Base-by-base conservation (phyloP, 441 rosid species). In the Eutrema salsugineum region DNA sequence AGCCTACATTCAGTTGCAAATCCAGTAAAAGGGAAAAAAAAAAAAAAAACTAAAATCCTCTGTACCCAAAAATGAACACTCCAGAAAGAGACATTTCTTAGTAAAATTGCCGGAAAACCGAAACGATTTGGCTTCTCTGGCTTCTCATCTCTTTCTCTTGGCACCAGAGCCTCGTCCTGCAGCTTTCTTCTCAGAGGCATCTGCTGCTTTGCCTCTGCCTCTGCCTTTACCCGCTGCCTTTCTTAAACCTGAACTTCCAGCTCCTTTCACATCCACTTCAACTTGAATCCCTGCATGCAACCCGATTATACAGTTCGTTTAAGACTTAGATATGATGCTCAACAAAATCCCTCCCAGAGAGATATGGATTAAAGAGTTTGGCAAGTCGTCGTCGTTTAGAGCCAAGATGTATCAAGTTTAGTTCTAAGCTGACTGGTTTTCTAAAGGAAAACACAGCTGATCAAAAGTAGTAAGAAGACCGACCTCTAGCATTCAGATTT, bases 401-500 rank as follows among this genome's bases (percentile, higher is more conserved):
- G 22, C 54, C 9, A 33, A 5, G 27, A 33, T 33, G 33, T 16
- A 30, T 51, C 15, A 30, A 5, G 10, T 63, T 36, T 20, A 28
- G 20, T 55, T 54, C 19, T 27, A 19, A 9, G 27, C 28, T 47
- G 0, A 17, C 42, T 47, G 11, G 56, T 10, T 36, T 47, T 55
- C 57, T 56, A 8, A 12, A 54, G 22, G 57, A 44, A 35, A 65
- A 72, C 14, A 64, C 44, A 48, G 39, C 35, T 57, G 56, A 55
- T 53, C 28, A 35, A 11, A 40, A 48, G 17, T 17, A 44, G 28
- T 48, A 59, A 62, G 46, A 32, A 20, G 57, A 54, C 77, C 20
- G 10, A 89, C 98, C 99, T 93, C 80, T 85, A 3, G 96, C 87
- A 68, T 82, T 95, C 79, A 88, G 79, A 58, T 83, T 85, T 78